Evolutionary conservation across 1,139 yeast genomes (phyloP), one percentile per base, ranked within the genome.

Genomic region (Meyerozyma sp.): DNA sequence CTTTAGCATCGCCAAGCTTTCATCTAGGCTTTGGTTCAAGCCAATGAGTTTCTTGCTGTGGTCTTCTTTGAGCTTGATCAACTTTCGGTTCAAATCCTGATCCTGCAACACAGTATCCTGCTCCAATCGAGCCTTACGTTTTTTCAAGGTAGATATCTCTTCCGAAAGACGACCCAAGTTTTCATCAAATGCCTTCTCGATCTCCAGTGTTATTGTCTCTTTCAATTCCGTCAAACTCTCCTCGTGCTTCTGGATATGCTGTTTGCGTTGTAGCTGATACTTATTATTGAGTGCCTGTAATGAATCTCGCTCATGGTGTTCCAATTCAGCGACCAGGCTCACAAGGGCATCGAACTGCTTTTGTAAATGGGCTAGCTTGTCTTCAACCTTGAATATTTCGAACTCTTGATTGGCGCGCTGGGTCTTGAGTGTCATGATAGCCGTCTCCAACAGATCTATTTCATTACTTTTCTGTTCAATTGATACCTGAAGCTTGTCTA

Each of bases 321-420:
- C 49, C 18, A 69, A 50, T 35, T 69, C 70, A 2, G 62, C 66
- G 2, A 67, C 55, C 39, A 62, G 62, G 36, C 59, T 62, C 21
- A 59, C 50, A n/a, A 59, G 36, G 2, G 51, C 44, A 5, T 44
- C 45, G 10, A 61, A 46, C 27, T 57, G 50, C 30, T 54, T 52
- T 40, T 59, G 57, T 25, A 63, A 49, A 21, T 52, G 53, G 11
- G 59, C 44, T 16, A 59, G 59, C 18, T 66, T 59, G 42, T 66
- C 70, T 13, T 68, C 70, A 8, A 73, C 50, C 43, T 71, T 75
- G 54, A 67, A 70, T 44, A 68, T 58, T 37, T 68, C 66, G 39
- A 64, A 56, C 39, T 67, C 72, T 28, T 61, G 57, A 11, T 56
- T 53, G n/a, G 65, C 67, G 39, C 65, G 68, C 41, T 68, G 68